These are phyloP conservation scores for Starmerella bacillaris DNA, from an alignment of 805 yeast species.

Conservation along the genomic window DNA sequence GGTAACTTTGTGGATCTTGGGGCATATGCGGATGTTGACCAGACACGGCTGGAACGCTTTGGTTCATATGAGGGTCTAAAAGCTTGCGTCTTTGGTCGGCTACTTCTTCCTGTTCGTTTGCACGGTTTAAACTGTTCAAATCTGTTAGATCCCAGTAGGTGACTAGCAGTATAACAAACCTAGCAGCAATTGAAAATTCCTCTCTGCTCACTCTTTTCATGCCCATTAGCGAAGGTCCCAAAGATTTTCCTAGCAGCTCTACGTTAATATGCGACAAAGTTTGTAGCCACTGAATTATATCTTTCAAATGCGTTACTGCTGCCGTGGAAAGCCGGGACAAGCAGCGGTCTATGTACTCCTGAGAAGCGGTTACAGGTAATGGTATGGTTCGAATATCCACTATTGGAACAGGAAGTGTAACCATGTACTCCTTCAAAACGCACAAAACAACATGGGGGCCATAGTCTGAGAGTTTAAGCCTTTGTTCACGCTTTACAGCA, in stretches of 20 bases:
- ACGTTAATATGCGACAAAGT: background rate
- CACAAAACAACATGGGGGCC: slow-evolving; percentile 36
- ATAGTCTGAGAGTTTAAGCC: slow-evolving; percentile 38
- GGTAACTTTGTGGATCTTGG: too few relatives aligned
- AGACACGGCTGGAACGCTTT: too few relatives aligned
- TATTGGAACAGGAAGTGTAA: slow-evolving; percentile 36
- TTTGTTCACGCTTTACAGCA: slow-evolving; percentile 32
- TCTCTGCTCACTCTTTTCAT: slow-evolving; percentile 32
- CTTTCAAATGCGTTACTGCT: slow-evolving; percentile 3
- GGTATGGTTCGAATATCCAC: slow-evolving; percentile 33
- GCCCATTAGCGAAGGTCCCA: slow-evolving; percentile 41
- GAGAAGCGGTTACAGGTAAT: slow-evolving; percentile 37
- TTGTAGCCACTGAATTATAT: slow-evolving; percentile 2
- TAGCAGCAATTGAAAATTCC: slow-evolving; percentile 32
- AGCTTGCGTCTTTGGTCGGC: too few relatives aligned
- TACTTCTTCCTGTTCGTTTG: too few relatives aligned
- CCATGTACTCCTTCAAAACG: slow-evolving; percentile 28
- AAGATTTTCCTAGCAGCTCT: slow-evolving; percentile 26
- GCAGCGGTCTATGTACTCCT: slow-evolving; percentile 27
- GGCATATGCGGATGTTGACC: too few relatives aligned
- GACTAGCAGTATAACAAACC: slow-evolving; percentile 37
- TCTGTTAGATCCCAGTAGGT: slow-evolving; percentile 23
- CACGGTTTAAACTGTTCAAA: too few relatives aligned
- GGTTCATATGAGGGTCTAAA: too few relatives aligned
- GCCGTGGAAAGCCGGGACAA: slow-evolving; percentile 19